These are phyloP conservation scores for Sergeia podlipaevii DNA, from an alignment of 208 protist genomes.

Conservation along the genomic window DNA sequence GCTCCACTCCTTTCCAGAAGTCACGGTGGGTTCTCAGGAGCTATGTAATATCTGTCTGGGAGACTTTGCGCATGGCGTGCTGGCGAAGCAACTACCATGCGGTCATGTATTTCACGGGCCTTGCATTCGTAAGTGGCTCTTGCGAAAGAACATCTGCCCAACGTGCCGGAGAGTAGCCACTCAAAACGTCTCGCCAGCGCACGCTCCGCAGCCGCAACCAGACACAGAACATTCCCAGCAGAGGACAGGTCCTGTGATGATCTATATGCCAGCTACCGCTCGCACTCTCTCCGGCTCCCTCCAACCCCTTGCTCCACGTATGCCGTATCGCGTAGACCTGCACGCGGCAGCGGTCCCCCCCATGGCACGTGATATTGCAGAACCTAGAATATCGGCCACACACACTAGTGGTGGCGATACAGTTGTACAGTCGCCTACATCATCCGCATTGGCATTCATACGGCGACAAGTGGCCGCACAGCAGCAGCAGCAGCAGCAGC, in stretches of 20 bases:
- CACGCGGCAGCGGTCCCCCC: too few species aligned
- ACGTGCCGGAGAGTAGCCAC: conserved; percentile 67
- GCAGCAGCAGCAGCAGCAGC: too few species aligned
- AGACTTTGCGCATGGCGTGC: conserved; percentile 23
- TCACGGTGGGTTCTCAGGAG: conserved; percentile 22
- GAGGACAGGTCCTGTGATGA: too few species aligned
- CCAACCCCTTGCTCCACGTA: conserved; percentile 24
- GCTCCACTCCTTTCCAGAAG: conserved; percentile 43
- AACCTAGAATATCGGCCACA: too few species aligned
- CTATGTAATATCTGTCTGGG: conserved; percentile 79
- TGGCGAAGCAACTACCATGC: conserved; percentile 65
- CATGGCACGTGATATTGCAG: too few species aligned
- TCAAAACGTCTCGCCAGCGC: conserved; percentile 9
- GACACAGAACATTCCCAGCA: not conserved
- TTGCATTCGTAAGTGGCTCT: conserved; percentile 78
- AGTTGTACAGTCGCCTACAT: too few species aligned
- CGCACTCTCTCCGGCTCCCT: conserved; percentile 17
- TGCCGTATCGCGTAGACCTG: too few species aligned
- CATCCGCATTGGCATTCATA: too few species aligned
- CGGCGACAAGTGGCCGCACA: too few species aligned
- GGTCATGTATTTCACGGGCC: conserved; percentile 77
- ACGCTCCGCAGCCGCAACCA: not conserved
- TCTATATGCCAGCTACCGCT: too few species aligned
- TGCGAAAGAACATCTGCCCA: conserved; percentile 50
- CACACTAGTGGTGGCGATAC: too few species aligned